A percentile compares a stretch with the other conserved stretches of the same genome.
These are phyloP conservation scores for Penicillium flavigenum DNA, from an alignment of 495 filamentous ascomycete genomes.

Conservation along the genomic window DNA sequence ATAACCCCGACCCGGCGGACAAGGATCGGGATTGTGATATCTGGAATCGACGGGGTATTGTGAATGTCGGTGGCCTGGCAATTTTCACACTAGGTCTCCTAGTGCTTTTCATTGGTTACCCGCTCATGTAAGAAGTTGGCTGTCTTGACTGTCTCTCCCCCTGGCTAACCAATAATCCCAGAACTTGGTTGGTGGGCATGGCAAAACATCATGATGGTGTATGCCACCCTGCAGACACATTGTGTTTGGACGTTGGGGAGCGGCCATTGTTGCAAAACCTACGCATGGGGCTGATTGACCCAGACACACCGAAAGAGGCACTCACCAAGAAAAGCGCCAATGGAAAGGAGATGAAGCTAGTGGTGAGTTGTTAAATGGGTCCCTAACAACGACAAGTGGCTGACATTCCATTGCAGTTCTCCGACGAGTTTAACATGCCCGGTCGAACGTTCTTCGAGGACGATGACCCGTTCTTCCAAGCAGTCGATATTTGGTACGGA, in stretches of 20 bases:
- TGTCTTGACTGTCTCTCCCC: not conserved
- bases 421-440: slow-evolving; percentile 73
- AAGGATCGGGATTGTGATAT: slow-evolving; percentile 67
- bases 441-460: slow-evolving; percentile 72
- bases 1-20: slow-evolving; percentile 69
- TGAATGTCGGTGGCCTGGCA: slow-evolving; percentile 65
- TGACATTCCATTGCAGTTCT: slow-evolving; percentile 53
- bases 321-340: slow-evolving; percentile 55
- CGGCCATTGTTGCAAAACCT: slow-evolving; percentile 59
- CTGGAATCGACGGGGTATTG: slow-evolving; percentile 62
- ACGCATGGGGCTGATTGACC: slow-evolving; percentile 63
- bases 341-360: slow-evolving; percentile 63
- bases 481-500: slow-evolving; percentile 77
- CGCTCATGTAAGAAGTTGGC: slow-evolving; percentile 58
- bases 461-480: slow-evolving; percentile 72
- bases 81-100: slow-evolving; percentile 64
- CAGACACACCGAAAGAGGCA: slow-evolving; percentile 64
- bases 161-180: slow-evolving; percentile 31
- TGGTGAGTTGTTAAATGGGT: slow-evolving; percentile 45
- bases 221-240: slow-evolving; percentile 45
- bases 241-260: slow-evolving; percentile 59
- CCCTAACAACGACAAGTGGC: not conserved
- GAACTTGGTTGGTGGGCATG: slow-evolving; percentile 55
- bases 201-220: slow-evolving; percentile 18
- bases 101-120: slow-evolving; percentile 70